Conservation (phyloP, 805 yeast genomes). For the Isabelozyma pseudorhagii region DNA sequence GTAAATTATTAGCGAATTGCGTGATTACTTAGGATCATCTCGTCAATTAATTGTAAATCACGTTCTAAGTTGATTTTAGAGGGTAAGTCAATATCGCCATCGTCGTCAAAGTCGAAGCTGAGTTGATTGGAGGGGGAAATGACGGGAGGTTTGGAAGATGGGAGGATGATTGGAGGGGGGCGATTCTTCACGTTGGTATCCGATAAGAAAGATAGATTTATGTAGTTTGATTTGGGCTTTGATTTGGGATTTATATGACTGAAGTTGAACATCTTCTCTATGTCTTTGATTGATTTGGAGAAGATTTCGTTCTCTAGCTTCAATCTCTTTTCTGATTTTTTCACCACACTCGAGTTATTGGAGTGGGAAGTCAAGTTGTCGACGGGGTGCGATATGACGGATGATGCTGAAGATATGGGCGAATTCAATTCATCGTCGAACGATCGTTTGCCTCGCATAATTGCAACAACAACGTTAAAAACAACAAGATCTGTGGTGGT, state of each 20-base stretch:
- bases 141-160: background rate
- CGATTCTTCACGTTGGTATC: background rate
- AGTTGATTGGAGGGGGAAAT: background rate
- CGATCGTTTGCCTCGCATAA: background rate
- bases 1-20: background rate
- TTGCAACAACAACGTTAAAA: background rate
- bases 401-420: background rate
- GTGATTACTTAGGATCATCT: constrained; percentile 2
- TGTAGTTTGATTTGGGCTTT: background rate
- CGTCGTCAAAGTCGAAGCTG: constrained; percentile 1
- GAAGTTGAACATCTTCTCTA: constrained; percentile 17
- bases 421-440: background rate
- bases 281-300: constrained; percentile 20
- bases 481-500: background rate
- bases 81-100: background rate
- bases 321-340: constrained; percentile 15
- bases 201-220: constrained; percentile 1
- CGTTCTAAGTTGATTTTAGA: constrained; percentile 5
- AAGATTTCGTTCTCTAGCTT: constrained; percentile 19
- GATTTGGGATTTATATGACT: constrained; percentile 2
- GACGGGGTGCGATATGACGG: background rate
- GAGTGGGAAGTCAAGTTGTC: background rate
- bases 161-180: background rate
- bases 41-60: constrained; percentile 10
- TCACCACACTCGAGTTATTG: background rate